These are phyloP conservation scores for Achaetomiella virescens DNA, from an alignment of 495 filamentous ascomycete genomes.

Conservation along the genomic window DNA sequence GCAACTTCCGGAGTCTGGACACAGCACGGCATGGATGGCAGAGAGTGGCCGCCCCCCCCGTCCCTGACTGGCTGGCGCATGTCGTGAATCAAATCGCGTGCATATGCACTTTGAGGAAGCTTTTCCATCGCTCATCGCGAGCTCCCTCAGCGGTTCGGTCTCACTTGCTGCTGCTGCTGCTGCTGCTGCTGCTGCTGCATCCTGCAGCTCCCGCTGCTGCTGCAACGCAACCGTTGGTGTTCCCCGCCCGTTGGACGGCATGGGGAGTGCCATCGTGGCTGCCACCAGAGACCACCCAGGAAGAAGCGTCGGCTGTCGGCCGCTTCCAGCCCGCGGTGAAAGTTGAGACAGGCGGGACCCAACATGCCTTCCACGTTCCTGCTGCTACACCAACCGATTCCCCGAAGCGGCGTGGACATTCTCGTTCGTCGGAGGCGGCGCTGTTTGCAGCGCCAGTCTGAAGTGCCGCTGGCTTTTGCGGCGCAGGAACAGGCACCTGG, in stretches of 20 bases:
- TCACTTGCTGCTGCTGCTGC: neutral
- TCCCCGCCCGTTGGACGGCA: no score
- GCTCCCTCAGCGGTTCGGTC: neutral
- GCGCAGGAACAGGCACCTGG: no score
- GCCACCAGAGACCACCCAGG: no score
- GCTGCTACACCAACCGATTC: no score
- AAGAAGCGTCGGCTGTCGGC: neutral
- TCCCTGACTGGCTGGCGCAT: neutral
- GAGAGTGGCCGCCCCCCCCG: neutral
- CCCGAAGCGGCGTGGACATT: neutral
- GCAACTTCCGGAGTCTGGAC: neutral
- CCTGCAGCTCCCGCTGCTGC: neutral
- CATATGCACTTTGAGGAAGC: neutral
- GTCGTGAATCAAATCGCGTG: neutral
- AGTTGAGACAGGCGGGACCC: neutral
- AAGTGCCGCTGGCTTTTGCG: neutral
- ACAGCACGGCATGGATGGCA: neutral
- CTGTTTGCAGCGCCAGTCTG: neutral
- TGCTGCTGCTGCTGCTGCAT: neutral
- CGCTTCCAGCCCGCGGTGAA: neutral
- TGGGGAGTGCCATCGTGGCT: no score
- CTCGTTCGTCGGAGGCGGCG: neutral
- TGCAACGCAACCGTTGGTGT: no score
- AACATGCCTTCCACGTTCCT: neutral
- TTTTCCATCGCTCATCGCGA: neutral